A percentile compares a stretch with the other conserved stretches of the same genome.
Conservation (phyloP, 1,284 basidiomycete species). For the Austroboletus novae-zelandiae region DNA sequence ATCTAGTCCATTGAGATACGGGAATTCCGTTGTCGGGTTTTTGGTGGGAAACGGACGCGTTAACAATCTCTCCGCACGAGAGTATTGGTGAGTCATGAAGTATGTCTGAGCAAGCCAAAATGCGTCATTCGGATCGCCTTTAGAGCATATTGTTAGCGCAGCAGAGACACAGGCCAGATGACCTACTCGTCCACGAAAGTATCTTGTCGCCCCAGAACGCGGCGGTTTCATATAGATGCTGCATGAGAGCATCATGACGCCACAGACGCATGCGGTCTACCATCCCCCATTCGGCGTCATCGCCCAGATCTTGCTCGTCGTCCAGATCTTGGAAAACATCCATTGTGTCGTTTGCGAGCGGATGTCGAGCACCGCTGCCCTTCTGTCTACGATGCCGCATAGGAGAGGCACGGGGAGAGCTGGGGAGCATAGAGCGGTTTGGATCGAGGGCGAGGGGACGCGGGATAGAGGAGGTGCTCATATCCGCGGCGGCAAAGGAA, state of each 20-base stretch:
- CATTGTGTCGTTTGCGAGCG: slow-evolving; percentile 73
- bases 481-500: slow-evolving; percentile 60
- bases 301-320: slow-evolving; percentile 54
- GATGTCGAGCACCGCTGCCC: slow-evolving; percentile 53
- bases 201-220: slow-evolving; percentile 99
- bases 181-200: slow-evolving; percentile 89
- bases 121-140: slow-evolving; percentile 93
- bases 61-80: slow-evolving; percentile 89
- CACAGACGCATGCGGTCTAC: slow-evolving; percentile 95
- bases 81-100: slow-evolving; percentile 94
- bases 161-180: background rate
- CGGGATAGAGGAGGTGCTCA: slow-evolving; percentile 52
- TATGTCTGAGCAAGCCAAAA: slow-evolving; percentile 99
- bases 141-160: slow-evolving; percentile 11
- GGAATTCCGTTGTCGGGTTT: slow-evolving; percentile 40
- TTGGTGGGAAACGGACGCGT: slow-evolving; percentile 72
- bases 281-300: slow-evolving; percentile 71
- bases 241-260: slow-evolving; percentile 97
- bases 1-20: slow-evolving; percentile 44
- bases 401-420: slow-evolving; percentile 67
- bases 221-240: slow-evolving; percentile 96
- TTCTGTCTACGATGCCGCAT: slow-evolving; percentile 49
- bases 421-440: slow-evolving; percentile 68
- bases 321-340: slow-evolving; percentile 71
- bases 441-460: slow-evolving; percentile 65